Evolutionary conservation across 1,284 basidiomycete genomes (phyloP), one percentile per base, ranked within the genome.

Genomic region (Dichomitus squalens): DNA sequence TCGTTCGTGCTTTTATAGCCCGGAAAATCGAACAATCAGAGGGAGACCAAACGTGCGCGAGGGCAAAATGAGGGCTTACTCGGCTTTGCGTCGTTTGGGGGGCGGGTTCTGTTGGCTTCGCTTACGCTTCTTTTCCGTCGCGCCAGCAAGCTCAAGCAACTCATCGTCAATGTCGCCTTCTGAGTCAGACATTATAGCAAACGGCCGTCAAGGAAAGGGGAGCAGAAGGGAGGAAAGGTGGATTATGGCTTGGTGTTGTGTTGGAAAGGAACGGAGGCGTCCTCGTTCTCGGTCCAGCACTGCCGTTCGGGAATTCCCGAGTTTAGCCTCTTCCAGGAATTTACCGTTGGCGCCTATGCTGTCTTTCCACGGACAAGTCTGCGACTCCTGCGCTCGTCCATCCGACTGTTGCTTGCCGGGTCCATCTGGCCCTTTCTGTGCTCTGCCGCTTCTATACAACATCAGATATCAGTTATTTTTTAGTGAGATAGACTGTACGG

Each of bases 141-240:
- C 83, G 0, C 84, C 87, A 1, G 84, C 85, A 35, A 88, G 82
- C 63, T 82, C 86, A 48, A 88, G 83, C 20, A 88, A 79, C 69
- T 88, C 87, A 56, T 86, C 84, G 59, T 83, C 82, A 52, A 88
- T 79, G 64, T 86, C 83, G 58, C 85, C 85, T 67, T 87, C 87
- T 55, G 84, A 84, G 72, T 88, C 87, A 40, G 87, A 88, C 88
- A 90, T 90, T 52, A 52, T 70, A 35, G 12, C n/a, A 41, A 35
- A 23, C 34, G 35, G 14, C 2, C 16, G 49, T 14, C 14, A n/a
- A 43, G 4, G 9, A 48, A 23, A 40, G 1, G 44, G 11, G 36
- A 31, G 25, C n/a, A 12, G 34, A 49, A 5, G 12, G 41, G 29
- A 52, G 21, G 41, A 36, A 43, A 44, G 48, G 21, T 23, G 46